Evolutionary conservation across 139 green algal genomes (phyloP).

Genomic region (Dunaliella primolecta): DNA sequence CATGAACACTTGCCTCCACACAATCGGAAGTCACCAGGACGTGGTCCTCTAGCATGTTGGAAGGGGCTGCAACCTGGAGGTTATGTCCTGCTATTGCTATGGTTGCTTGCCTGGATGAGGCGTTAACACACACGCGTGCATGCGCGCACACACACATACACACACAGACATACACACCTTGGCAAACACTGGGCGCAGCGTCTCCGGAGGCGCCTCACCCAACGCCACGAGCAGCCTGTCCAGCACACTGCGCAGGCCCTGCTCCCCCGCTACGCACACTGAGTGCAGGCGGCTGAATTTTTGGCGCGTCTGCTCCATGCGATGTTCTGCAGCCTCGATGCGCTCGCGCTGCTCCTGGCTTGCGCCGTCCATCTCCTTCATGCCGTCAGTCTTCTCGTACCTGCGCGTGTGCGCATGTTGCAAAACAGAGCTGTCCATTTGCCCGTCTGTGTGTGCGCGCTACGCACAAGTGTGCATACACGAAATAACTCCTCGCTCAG

Average conservation of each 20-base stretch:
- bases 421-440: no score
- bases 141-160: background rate
- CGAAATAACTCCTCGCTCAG: no score
- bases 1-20: no score
- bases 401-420: slow-evolving; percentile 35
- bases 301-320: slow-evolving; percentile 40
- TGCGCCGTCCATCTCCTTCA: slow-evolving; percentile 21
- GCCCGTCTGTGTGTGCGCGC: background rate
- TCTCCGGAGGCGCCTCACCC: background rate
- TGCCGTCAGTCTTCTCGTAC: slow-evolving; percentile 50
- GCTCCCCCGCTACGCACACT: slow-evolving; percentile 66
- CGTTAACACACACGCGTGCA: background rate
- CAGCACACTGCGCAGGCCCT: slow-evolving; percentile 55
- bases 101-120: no score
- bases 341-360: slow-evolving; percentile 25
- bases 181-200: background rate
- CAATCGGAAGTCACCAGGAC: no score
- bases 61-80: no score
- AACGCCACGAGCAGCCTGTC: slow-evolving; percentile 53
- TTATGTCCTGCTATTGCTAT: no score
- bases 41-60: no score
- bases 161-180: background rate
- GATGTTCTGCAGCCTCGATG: slow-evolving; percentile 45
- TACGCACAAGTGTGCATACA: background rate
- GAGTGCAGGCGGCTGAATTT: slow-evolving; percentile 65